phyloP scores from a whole-genome alignment of 176 grass and related monocot species.

The Ampelocalamus luodianensis region DNA sequence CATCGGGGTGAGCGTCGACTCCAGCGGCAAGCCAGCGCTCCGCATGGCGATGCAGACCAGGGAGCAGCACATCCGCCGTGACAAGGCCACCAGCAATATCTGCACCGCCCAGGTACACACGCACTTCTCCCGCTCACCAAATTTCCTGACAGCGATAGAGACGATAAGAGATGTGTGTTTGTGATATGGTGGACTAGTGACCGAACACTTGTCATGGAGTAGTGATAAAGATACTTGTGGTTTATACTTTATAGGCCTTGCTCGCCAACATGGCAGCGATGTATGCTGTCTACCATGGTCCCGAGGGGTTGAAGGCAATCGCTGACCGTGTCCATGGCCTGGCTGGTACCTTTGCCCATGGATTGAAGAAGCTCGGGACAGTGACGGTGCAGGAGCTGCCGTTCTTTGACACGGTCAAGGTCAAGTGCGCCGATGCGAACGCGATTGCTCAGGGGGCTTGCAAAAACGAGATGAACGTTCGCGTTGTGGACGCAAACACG shows the following conservation, averaged over 20 bases:
- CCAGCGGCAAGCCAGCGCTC: constrained; percentile 83
- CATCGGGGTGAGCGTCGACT: constrained; percentile 88
- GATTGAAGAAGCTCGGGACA: constrained; percentile 87
- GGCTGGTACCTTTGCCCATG: constrained; percentile 76
- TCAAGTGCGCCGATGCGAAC: constrained; percentile 75
- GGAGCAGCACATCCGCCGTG: constrained; percentile 95
- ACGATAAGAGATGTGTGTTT: neutral
- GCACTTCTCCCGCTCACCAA: constrained; percentile 35
- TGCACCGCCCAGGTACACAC: constrained; percentile 87
- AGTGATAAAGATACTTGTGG: constrained; percentile 34
- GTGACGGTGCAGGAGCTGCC: constrained; percentile 92
- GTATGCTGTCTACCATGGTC: constrained; percentile 98
- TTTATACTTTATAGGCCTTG: constrained; percentile 72
- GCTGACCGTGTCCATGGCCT: constrained; percentile 91
- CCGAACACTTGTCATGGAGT: neutral
- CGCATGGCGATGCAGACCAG: constrained; percentile 99
- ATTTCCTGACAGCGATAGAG: constrained; percentile 31
- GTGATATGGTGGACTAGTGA: constrained; percentile 3
- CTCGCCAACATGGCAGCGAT: constrained; percentile 99
- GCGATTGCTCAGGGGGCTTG: constrained; percentile 69
- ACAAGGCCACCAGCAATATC: constrained; percentile 99
- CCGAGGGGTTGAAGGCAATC: constrained; percentile 82
- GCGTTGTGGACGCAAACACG: constrained; percentile 79
- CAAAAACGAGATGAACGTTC: constrained; percentile 93
- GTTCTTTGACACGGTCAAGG: constrained; percentile 94